Conservation (phyloP, 2,329 filamentous ascomycete species). For the Pseudogymnoascus sp. region DNA sequence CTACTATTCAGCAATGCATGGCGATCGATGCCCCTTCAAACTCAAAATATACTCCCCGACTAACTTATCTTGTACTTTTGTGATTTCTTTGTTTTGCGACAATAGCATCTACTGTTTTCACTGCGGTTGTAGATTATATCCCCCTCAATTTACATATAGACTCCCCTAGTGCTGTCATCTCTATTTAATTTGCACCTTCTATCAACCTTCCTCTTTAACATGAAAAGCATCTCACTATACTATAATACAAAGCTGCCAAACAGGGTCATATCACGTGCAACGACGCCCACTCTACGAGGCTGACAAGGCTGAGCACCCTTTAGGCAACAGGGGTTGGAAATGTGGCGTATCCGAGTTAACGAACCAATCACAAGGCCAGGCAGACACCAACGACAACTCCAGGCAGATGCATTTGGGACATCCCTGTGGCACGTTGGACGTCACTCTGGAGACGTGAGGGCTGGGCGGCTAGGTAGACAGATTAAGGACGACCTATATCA, state of each 20-base stretch:
- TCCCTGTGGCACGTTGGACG: neutral
- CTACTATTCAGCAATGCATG: too few relatives aligned
- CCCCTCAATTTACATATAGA: neutral
- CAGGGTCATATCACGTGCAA: neutral
- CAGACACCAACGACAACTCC: neutral
- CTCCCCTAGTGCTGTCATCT: neutral
- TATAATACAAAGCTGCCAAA: neutral
- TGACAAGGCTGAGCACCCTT: neutral
- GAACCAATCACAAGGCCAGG: neutral
- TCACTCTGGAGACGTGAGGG: neutral
- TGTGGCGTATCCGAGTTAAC: neutral
- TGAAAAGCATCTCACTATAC: neutral
- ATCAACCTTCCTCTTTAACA: neutral
- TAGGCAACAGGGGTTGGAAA: slow-evolving; percentile 2
- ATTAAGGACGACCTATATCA: neutral
- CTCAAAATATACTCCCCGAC: neutral
- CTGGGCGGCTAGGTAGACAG: neutral
- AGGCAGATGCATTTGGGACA: slow-evolving; percentile 1
- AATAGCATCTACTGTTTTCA: neutral
- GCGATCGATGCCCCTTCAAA: too few relatives aligned
- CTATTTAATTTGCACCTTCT: neutral
- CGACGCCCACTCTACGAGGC: neutral
- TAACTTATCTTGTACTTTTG: too few relatives aligned
- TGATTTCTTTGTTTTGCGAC: too few relatives aligned
- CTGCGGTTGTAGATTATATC: neutral